Base-by-base conservation (phyloP, 169 alveolate genomes). In the Neospora caninum region DNA sequence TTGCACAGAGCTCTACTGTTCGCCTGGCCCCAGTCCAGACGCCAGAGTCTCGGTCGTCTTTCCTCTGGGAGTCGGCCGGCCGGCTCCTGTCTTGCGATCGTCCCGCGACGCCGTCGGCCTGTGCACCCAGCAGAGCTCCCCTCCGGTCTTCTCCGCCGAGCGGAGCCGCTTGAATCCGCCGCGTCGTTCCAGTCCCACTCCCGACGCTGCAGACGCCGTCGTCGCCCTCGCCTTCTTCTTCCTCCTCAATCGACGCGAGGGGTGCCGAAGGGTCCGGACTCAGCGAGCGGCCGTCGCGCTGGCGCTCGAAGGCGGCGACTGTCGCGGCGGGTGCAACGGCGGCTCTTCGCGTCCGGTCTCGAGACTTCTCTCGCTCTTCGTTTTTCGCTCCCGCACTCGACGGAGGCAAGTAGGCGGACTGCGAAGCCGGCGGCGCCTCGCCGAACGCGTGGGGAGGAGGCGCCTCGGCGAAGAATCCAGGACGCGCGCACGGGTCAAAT, bases 171-270 rank as follows among this genome's bases (percentile, higher is more conserved):
- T 2, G 22, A 7, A 16, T 20, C 86, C 43, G 39, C 29, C 86
- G 39, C 86, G 49, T n/a, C 39, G 45, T 25, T 22, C 45, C 49
- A n/a, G 43, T n/a, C 49, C 22, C 49, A n/a, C 86, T 64, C 86
- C 43, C 49, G 86, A n/a, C 43, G 86, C 39, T n/a, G 86, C 45
- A 78, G 39, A 43, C 86, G 86, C 45, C 86, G 86, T 78, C 86
- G 86, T 38, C 86, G 86, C 82, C 34, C 82, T 34, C 82, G 4
- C n/a, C 86, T 78, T 78, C 86, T 78, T 78, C 86, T n/a, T 78
- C 86, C 86, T 78, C 86, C 31, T 78, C 49, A 36, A 78, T 78
- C 49, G 86, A 18, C 2, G 86, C 45, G 22, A 78, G 45, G 27
- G 86, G 86, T 43, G 86, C 86, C 1, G 86, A 78, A 16, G 86